Evolutionary conservation across 805 yeast species (phyloP), one percentile per base, ranked within the genome.

Genomic region (Brettanomyces bruxellensis): DNA sequence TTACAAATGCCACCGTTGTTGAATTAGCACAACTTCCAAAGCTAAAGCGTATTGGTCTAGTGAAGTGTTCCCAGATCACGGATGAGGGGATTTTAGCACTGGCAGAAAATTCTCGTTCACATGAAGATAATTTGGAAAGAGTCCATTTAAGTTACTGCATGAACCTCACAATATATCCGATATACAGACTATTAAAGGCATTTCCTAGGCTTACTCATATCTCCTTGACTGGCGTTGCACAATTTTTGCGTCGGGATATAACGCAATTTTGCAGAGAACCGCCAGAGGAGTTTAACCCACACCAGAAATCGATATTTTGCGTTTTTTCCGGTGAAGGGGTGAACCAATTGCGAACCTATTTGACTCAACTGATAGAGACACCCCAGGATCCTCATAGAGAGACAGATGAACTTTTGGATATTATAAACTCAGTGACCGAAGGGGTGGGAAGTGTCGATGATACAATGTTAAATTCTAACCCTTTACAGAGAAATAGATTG

Each of bases 271-370:
- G 97, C 62, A 81, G 98, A 28, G 86, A 83, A 7, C 93, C 98
- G 2, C 98, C 99, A 4, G 79, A 85, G 11, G 97, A 89, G 56
- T 90, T 93, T 62, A 89, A 83, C 45, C 86, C 82, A 47, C 83
- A 83, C 56, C 99, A 93, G 63, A 82, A 82, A 52, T 75, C 81
- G 23, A 73, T 86, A 43, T 91, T 93, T 59, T 91, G 98, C 67
- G 99, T 91, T 11, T 93, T 89, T 60, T 82, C 91, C 34, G 98
- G 98, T 1, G 78, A 77, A 49, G 97, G 97, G 7, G 96, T 93
- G 14, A 76, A 71, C 43, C 78, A 79, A 49, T 71, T 91, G 51
- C 76, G 96, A 51, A 79, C 77, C 38, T 82, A 84, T 60, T 71
- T 91, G 41, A 80, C 54, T 14, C 56, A 56, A 40, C 47, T 62